phyloP scores from a whole-genome alignment of 306 rosid species.

The Cucurbita ficifolia region DNA sequence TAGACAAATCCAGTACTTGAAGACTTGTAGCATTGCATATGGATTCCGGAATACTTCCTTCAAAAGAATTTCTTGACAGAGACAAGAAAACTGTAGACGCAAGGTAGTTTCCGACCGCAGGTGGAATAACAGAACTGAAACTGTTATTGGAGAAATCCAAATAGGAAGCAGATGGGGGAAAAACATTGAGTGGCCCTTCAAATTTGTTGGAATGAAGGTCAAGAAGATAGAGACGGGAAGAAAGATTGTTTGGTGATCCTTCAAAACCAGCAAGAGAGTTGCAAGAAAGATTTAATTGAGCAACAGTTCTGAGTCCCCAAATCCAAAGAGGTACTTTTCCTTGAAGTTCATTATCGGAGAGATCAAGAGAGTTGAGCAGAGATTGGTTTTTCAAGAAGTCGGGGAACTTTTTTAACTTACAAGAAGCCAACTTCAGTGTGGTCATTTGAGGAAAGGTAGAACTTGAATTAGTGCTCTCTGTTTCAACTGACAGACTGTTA shows the following conservation, averaged over 20 bases:
- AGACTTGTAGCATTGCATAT: slow-evolving; percentile 16
- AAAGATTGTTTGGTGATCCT: not conserved
- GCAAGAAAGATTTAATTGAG: slow-evolving; percentile 23
- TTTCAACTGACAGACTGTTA: not conserved
- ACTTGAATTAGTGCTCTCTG: not conserved
- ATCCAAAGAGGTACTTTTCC: slow-evolving; percentile 22
- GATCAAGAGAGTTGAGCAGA: not conserved
- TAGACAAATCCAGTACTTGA: slow-evolving; percentile 18
- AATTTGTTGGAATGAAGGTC: slow-evolving; percentile 29
- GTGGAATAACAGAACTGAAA: not conserved
- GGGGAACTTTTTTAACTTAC: not conserved
- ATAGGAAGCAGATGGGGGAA: not conserved
- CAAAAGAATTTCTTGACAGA: slow-evolving; percentile 12
- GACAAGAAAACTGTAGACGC: not conserved
- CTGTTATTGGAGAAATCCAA: slow-evolving; percentile 17
- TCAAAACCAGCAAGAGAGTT: slow-evolving; percentile 5
- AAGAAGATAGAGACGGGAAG: not conserved
- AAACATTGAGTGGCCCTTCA: slow-evolving; percentile 2
- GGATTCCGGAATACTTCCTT: slow-evolving; percentile 9
- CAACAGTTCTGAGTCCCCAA: not conserved
- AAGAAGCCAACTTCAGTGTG: slow-evolving; percentile 10
- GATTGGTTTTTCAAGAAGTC: slow-evolving; percentile 8
- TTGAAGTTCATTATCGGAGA: slow-evolving; percentile 18
- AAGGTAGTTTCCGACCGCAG: not conserved
- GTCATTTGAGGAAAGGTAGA: slow-evolving; percentile 5